phyloP scores from a whole-genome alignment of 2,329 filamentous ascomycete genomes.

The Aspergillus ochraceoroseus region DNA sequence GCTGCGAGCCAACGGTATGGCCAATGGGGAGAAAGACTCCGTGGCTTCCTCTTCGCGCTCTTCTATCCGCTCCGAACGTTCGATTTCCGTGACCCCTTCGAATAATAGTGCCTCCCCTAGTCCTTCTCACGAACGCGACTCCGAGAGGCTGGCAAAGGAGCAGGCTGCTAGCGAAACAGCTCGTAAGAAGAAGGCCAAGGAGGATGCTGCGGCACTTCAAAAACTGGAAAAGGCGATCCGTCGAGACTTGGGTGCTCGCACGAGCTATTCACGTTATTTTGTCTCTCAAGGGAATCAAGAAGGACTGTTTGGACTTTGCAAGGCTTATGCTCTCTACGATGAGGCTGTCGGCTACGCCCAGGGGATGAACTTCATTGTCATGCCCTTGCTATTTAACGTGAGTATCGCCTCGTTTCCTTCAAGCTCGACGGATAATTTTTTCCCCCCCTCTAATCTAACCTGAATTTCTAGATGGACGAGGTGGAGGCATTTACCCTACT shows the following conservation, averaged over 20 bases:
- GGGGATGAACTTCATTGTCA: slow-evolving; percentile 97
- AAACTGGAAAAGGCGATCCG: slow-evolving; percentile 90
- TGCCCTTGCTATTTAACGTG: slow-evolving; percentile 92
- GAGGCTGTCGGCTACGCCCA: slow-evolving; percentile 94
- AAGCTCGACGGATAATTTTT: background rate
- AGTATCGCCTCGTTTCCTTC: slow-evolving; percentile 31
- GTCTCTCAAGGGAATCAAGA: slow-evolving; percentile 88
- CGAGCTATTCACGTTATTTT: slow-evolving; percentile 94
- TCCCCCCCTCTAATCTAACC: slow-evolving; percentile 8
- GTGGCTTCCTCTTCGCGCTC: slow-evolving; percentile 69
- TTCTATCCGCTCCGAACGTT: slow-evolving; percentile 74
- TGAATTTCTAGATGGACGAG: slow-evolving; percentile 69
- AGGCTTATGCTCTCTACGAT: slow-evolving; percentile 93
- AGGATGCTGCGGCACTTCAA: slow-evolving; percentile 65
- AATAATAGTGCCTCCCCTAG: slow-evolving; percentile 53
- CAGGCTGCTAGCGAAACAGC: slow-evolving; percentile 62
- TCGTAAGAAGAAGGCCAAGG: slow-evolving; percentile 71
- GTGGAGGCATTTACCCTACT: slow-evolving; percentile 94
- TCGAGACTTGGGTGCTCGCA: slow-evolving; percentile 83
- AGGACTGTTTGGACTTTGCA: slow-evolving; percentile 90
- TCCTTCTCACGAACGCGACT: slow-evolving; percentile 56
- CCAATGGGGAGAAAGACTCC: slow-evolving; percentile 60
- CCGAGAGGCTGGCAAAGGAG: slow-evolving; percentile 61
- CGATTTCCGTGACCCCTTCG: slow-evolving; percentile 55
- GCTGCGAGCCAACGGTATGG: slow-evolving; percentile 50